These are phyloP conservation scores for Penicillium angulare DNA, from an alignment of 495 filamentous ascomycete genomes.

Conservation along the genomic window DNA sequence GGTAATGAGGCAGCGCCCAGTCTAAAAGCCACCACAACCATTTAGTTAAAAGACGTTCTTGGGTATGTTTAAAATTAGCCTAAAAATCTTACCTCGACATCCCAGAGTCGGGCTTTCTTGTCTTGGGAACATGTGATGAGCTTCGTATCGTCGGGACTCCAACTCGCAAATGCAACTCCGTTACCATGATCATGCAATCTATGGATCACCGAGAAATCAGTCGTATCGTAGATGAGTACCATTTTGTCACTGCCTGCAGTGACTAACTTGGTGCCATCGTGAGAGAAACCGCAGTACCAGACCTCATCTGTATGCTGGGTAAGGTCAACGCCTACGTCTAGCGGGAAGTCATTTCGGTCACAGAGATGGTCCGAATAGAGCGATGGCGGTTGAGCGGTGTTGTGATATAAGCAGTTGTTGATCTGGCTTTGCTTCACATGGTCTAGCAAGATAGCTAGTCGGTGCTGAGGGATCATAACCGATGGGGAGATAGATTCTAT, in stretches of 20 bases:
- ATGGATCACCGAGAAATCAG: conserved; percentile 62
- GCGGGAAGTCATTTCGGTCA: conserved; percentile 75
- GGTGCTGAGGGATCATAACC: conserved; percentile 97
- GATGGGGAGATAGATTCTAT: conserved; percentile 91
- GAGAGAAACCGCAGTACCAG: conserved; percentile 86
- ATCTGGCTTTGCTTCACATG: conserved; percentile 83
- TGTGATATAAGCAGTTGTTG: conserved; percentile 83
- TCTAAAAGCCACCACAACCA: conserved; percentile 46
- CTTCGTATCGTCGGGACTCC: conserved; percentile 88
- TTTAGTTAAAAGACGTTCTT: conserved; percentile 4
- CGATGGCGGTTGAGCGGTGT: conserved; percentile 72
- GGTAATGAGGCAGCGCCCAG: conserved; percentile 60
- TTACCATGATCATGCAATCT: conserved; percentile 61
- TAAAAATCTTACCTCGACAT: conserved; percentile 59
- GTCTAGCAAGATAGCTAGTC: conserved; percentile 78
- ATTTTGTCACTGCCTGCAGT: conserved; percentile 72
- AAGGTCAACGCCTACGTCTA: conserved; percentile 63
- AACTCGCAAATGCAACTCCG: conserved; percentile 73
- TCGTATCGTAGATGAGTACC: conserved; percentile 81
- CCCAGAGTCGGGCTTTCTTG: conserved; percentile 74
- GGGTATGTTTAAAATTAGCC: background rate
- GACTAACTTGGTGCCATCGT: conserved; percentile 81
- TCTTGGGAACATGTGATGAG: conserved; percentile 81
- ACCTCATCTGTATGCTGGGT: conserved; percentile 78
- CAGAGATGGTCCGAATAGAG: conserved; percentile 89